These are phyloP conservation scores for Suillus plorans DNA, from an alignment of 768 basidiomycete genomes.

Conservation along the genomic window DNA sequence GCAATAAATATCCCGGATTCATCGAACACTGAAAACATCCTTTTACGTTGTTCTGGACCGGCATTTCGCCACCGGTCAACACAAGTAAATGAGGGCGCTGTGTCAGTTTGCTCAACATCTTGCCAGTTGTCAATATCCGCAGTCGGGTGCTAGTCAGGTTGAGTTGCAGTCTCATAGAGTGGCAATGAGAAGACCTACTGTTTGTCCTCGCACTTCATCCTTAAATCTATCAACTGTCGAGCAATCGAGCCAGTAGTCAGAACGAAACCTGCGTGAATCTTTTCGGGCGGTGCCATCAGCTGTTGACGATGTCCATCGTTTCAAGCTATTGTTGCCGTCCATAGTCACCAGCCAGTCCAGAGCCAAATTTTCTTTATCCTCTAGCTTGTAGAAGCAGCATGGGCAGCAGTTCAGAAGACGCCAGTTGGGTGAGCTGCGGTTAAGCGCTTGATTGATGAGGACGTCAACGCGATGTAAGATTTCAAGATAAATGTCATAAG, in stretches of 20 bases:
- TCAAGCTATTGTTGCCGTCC: conserved; percentile 3
- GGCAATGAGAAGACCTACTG: too few species aligned
- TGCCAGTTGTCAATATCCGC: too few species aligned
- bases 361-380: too few species aligned
- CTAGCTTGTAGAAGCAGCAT: too few species aligned
- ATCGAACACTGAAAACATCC: conserved; percentile 3
- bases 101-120: too few species aligned
- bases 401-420: not conserved
- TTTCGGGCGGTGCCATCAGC: too few species aligned
- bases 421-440: conserved; percentile 13
- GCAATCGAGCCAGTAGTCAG: not conserved
- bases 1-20: not conserved
- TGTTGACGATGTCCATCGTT: not conserved
- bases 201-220: not conserved
- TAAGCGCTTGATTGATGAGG: not conserved
- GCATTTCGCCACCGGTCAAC: not conserved
- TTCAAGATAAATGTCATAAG: conserved; percentile 13
- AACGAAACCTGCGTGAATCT: too few species aligned
- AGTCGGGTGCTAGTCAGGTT: too few species aligned
- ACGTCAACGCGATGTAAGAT: conserved; percentile 3
- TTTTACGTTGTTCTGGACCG: not conserved
- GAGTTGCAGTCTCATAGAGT: too few species aligned
- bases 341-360: too few species aligned
- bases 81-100: too few species aligned
- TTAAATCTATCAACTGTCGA: not conserved